Base-by-base conservation (phyloP, 2,329 filamentous ascomycete genomes). In the Paraphoma chrysanthemicola region DNA sequence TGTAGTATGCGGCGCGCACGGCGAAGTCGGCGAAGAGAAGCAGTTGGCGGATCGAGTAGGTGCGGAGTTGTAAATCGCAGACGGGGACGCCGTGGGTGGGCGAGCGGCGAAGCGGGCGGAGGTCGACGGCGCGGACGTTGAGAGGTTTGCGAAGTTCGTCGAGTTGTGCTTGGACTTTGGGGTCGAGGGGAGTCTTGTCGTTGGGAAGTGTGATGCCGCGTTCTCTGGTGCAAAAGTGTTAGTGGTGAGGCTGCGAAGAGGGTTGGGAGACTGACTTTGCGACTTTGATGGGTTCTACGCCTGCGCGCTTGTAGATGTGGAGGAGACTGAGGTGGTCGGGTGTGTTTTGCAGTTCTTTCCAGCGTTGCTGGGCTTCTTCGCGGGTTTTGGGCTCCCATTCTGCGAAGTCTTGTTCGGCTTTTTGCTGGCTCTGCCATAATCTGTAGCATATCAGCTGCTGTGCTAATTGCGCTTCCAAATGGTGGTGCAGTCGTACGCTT, bases 11-110 rank as follows among this genome's bases (percentile, higher is more conserved):
- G 4, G 93, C 93, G 64, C 95, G 91, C 53, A 98, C 82, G 48
- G 93, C 93, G 75, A 99, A 98, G 80, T 99, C 95, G 77, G 90
- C 85, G 75, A 96, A 97, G 80, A 97, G 93, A 70, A 97, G 92
- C 56, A 99, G 87, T 67, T 96, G 95, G 57, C 93, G 92, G 36
- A 93, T 83, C 70, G 86, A 93, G 83, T 92, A 99, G 33, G 94
- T 97, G 66, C 95, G 92, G 47, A 99, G 82, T 76, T 99, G 95
- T 33, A 99, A 88, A 76, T 97, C 90, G 81, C 92, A 96, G 10
- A 90, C 88, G 11, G 93, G 93, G 36, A 97, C 86, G 49, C 92
- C 92, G 73, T 91, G 88, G 70, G 88, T 78, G 44, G 90, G 83
- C 72, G 87, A 81, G 61, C 91, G 89, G 68, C 90, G 91, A 49